Conservation (phyloP, 371 early-diverging fungal species). For the Sporodiniella umbellata region DNA sequence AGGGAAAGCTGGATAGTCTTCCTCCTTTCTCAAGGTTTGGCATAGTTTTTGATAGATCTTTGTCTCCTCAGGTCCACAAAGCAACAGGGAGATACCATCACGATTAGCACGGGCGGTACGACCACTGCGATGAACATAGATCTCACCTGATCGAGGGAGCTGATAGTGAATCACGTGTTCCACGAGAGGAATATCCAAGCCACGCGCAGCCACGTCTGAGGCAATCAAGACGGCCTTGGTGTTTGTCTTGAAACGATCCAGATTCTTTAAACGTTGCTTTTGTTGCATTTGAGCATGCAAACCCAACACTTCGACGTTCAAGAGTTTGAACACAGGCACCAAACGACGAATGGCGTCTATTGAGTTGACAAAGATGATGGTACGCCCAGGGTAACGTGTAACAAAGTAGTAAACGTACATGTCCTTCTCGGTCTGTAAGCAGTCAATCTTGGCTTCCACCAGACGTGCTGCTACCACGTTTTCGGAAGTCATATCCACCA, state of each 20-base stretch:
- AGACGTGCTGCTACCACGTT: slow-evolving; percentile 65
- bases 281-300: slow-evolving; percentile 96
- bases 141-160: slow-evolving; percentile 95
- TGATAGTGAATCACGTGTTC: slow-evolving; percentile 97
- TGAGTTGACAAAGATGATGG: slow-evolving; percentile 92
- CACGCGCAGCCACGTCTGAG: slow-evolving; percentile 93
- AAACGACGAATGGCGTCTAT: slow-evolving; percentile 89
- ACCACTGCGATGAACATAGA: slow-evolving; percentile 92
- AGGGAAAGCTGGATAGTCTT: slow-evolving; percentile 67
- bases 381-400: slow-evolving; percentile 83
- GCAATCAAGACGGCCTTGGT: slow-evolving; percentile 75
- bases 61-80: slow-evolving; percentile 84
- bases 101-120: slow-evolving; percentile 86
- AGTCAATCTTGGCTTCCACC: slow-evolving; percentile 82
- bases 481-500: slow-evolving; percentile 69
- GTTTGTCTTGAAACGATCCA: slow-evolving; percentile 81
- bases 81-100: slow-evolving; percentile 80
- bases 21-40: slow-evolving; percentile 66
- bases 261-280: slow-evolving; percentile 86
- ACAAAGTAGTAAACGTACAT: slow-evolving; percentile 84
- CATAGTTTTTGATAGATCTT: slow-evolving; percentile 77
- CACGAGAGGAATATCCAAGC: slow-evolving; percentile 96
- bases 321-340: slow-evolving; percentile 73
- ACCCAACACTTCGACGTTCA: slow-evolving; percentile 66
- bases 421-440: slow-evolving; percentile 85